Percentiles rank a stretch among this genome's conserved stretches.
phyloP scores from a whole-genome alignment of 2,329 filamentous ascomycete genomes.

The Trichoderma sp. region DNA sequence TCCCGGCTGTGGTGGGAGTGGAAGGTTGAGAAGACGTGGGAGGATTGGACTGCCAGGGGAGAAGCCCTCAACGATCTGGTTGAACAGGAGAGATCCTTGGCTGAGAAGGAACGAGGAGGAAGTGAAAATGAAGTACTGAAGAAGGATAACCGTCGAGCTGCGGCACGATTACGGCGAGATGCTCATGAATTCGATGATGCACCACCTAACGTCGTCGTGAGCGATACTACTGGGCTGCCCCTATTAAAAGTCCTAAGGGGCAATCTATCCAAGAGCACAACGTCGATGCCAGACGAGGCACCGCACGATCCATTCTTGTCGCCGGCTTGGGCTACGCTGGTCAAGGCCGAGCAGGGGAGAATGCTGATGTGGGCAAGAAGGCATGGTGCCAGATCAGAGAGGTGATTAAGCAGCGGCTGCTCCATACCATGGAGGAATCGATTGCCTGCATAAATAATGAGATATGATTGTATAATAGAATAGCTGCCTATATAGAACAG shows the following conservation, averaged over 20 bases:
- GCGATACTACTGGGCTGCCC: not conserved
- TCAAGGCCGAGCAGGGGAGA: conserved; percentile 17
- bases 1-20: conserved; percentile 37
- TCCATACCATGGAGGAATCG: not conserved
- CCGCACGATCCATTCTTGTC: conserved; percentile 27
- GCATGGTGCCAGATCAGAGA: not conserved
- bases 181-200: not conserved
- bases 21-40: conserved; percentile 37
- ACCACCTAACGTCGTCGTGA: conserved; percentile 26
- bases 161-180: not conserved
- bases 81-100: conserved; percentile 41
- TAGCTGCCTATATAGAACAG: not conserved
- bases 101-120: conserved; percentile 30
- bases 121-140: not conserved
- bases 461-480: not conserved
- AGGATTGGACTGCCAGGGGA: conserved; percentile 46
- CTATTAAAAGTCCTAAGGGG: conserved; percentile 15
- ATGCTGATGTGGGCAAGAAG: conserved; percentile 22
- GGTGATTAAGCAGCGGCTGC: not conserved
- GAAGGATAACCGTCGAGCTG: not conserved
- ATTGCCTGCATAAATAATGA: not conserved
- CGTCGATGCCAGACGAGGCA: not conserved
- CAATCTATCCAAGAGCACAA: not conserved
- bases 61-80: conserved; percentile 45
- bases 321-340: conserved; percentile 26